phyloP scores from a whole-genome alignment of 441 rosid genomes.

The Pelargonium fulgidum region DNA sequence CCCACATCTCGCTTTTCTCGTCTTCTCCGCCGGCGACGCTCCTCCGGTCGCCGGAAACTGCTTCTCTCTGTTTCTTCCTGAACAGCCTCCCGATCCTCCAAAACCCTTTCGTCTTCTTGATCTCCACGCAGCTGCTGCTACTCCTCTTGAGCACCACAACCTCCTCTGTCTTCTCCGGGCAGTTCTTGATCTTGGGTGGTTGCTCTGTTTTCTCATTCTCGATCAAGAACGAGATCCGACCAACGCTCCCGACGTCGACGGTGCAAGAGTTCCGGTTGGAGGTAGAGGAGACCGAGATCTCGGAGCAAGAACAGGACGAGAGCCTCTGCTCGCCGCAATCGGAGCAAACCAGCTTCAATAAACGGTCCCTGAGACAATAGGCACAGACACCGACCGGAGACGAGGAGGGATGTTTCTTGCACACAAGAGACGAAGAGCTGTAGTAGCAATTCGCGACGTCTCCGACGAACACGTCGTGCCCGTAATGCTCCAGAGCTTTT shows the following conservation, averaged over 20 bases:
- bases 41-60: slow-evolving; percentile 30
- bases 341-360: slow-evolving; percentile 71
- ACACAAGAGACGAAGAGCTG: slow-evolving; percentile 47
- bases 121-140: slow-evolving; percentile 82
- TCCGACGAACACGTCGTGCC: slow-evolving; percentile 32
- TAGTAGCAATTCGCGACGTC: slow-evolving; percentile 27
- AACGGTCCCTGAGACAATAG: slow-evolving; percentile 81
- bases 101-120: slow-evolving; percentile 59
- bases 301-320: slow-evolving; percentile 90
- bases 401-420: slow-evolving; percentile 75
- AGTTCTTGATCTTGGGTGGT: too few species aligned
- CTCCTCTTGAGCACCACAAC: slow-evolving; percentile 66
- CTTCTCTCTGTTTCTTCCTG: slow-evolving; percentile 49
- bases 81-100: slow-evolving; percentile 75
- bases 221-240: slow-evolving; percentile 73
- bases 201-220: slow-evolving; percentile 50
- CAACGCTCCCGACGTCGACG: slow-evolving; percentile 57
- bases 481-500: slow-evolving; percentile 47
- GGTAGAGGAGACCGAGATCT: slow-evolving; percentile 35
- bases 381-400: slow-evolving; percentile 79
- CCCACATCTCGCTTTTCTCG: slow-evolving; percentile 68
- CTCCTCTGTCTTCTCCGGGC: slow-evolving; percentile 39
- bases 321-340: slow-evolving; percentile 93
- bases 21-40: slow-evolving; percentile 36
- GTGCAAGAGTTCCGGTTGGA: slow-evolving; percentile 53